Base-by-base conservation (phyloP, 2,329 filamentous ascomycete genomes). In the Colletotrichum kahawae region DNA sequence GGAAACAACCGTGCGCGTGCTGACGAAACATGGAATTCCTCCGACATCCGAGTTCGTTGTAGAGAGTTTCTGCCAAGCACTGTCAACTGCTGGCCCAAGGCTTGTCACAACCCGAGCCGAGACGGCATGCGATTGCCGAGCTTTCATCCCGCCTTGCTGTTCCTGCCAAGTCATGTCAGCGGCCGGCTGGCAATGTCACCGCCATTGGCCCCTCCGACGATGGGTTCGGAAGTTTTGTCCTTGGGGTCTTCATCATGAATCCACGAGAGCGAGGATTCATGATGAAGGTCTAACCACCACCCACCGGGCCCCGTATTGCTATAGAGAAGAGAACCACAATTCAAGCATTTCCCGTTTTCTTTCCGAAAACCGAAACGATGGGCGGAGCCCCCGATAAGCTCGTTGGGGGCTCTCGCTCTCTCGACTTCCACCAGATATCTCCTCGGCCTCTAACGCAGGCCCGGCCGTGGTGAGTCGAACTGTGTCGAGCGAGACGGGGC, bases 81-180 rank as follows among this genome's bases (percentile, higher is more conserved):
- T 75, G 73, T 68, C 73, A 75, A 57, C 43, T 51, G 33, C 69
- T 72, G n/a, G 73, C 67, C 64, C 56, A 75, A 68, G 72, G 73
- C 69, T 75, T 73, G 69, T 75, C 51, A 68, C 64, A 33, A 59
- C 43, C 34, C 57, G 64, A 73, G 21, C 68, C 63, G 69, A 64
- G 73, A 73, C 73, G 69, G 63, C 57, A 31, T 73, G n/a, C 33
- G 27, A n/a, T 51, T 67, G 48, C 57, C 64, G 70, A 73, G n/a
- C 64, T 75, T 75, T 75, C 73, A 64, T 75, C 73, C 69, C 69
- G 63, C 73, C 57, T 59, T 51, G 36, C 57, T 64, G 21, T 36
- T 64, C 36, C 36, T 68, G 73, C 56, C 73, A 73, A 68, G 69
- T 36, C 57, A 68, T 64, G 64, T 73, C 73, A 75, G n/a, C 36